Evolutionary conservation across 179 eudicot species (phyloP), one percentile per base, ranked within the genome.

Genomic region (Corrigiola litoralis): DNA sequence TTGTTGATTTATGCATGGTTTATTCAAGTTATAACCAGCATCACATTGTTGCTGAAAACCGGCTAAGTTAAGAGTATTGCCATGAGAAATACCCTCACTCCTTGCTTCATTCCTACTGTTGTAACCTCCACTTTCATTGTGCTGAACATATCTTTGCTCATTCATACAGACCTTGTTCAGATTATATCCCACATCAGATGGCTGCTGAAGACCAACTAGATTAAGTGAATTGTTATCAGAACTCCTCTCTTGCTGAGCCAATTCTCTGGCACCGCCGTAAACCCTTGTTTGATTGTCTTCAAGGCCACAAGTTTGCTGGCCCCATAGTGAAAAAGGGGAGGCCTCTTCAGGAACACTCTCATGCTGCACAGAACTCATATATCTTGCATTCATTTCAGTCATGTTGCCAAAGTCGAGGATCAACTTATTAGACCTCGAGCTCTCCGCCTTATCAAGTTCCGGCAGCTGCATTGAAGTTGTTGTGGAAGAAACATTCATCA

Each of bases 331-430:
- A 69, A 86, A 75, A 23, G 79, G 81, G 27, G 82, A 72, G 41
- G 83, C 63, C 52, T 61, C 75, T 52, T 50, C 71, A 53, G 76
- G 65, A 52, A 63, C 69, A 8, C 73, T 71, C 45, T 75, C 79
- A 65, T 72, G 79, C 70, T 77, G 81, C 63, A 73, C 73, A 50
- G 75, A 60, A 58, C 54, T 68, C 51, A 67, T 42, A 59, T 73
- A 77, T 72, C 80, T 72, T 32, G 74, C 70, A 72, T 58, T 75
- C 36, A 84, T 61, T 61, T 71, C 85, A 28, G 72, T 56, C 48
- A 72, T 75, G 69, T 65, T 68, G 53, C 74, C 81, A 75, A 80
- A 89, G 69, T 78, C 82, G 69, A 84, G 82, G 50, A 81, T 72
- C 40, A 79, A 49, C 60, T 82, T 82, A 54, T 70, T 64, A 67